Evolutionary conservation across 2,329 filamentous ascomycete genomes (phyloP).

Genomic region (Pyricularia pennisetigena): DNA sequence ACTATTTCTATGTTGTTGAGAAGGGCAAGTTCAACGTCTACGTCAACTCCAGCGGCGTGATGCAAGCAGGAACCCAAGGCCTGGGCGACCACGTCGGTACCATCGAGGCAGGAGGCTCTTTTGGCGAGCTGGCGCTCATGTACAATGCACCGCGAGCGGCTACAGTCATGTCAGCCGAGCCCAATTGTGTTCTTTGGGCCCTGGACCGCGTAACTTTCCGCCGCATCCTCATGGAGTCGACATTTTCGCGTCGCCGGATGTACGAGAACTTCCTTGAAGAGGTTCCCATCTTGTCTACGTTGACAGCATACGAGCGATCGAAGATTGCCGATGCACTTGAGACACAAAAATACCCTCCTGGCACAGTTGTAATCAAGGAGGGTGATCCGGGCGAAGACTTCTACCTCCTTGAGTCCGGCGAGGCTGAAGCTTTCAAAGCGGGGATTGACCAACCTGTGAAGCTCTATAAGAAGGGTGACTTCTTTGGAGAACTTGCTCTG

Average conservation of each 20-base stretch:
- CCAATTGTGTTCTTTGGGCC: conserved; percentile 78
- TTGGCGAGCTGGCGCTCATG: conserved; percentile 95
- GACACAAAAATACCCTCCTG: conserved; percentile 73
- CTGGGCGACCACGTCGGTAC: conserved; percentile 73
- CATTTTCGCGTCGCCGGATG: conserved; percentile 90
- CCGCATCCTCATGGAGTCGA: conserved; percentile 95
- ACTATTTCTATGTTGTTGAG: conserved; percentile 97
- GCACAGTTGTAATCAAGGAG: conserved; percentile 78
- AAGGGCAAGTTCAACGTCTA: conserved; percentile 84
- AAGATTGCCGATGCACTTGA: conserved; percentile 97
- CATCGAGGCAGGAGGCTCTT: conserved; percentile 82
- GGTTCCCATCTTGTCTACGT: conserved; percentile 71
- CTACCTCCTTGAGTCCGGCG: conserved; percentile 79
- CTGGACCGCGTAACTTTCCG: conserved; percentile 94
- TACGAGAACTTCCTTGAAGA: conserved; percentile 96
- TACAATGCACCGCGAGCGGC: conserved; percentile 96
- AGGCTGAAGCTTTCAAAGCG: conserved; percentile 80
- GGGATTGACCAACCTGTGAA: conserved; percentile 62
- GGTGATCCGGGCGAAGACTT: conserved; percentile 89
- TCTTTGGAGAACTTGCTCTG: conserved; percentile 91
- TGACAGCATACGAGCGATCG: conserved; percentile 87
- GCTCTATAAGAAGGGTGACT: conserved; percentile 83
- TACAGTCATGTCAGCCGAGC: conserved; percentile 77
- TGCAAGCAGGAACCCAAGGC: conserved; percentile 73
- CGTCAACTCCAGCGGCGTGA: conserved; percentile 67